Percentiles rank a stretch among this genome's conserved stretches.
Conservation (phyloP, 345 rosid species). For the Citrus australasica region DNA sequence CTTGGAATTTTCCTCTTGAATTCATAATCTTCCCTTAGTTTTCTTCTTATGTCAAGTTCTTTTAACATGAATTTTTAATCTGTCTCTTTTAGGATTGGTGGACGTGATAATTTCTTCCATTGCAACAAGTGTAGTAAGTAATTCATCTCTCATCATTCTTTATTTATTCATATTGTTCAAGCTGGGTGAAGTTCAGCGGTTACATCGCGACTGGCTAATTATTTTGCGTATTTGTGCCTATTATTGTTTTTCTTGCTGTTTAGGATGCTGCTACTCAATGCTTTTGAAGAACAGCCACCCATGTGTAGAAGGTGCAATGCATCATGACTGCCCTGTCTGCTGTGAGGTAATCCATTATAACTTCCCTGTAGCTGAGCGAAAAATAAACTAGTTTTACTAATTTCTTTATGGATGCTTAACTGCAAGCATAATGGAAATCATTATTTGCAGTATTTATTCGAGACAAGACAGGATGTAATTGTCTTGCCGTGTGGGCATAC, state of each 20-base stretch:
- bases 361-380: background rate
- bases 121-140: slow-evolving; percentile 84
- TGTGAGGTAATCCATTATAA: slow-evolving; percentile 59
- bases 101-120: slow-evolving; percentile 82
- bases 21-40: background rate
- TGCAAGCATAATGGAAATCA: background rate
- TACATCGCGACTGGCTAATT: background rate
- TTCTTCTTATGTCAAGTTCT: background rate
- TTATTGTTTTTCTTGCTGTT: background rate
- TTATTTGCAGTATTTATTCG: slow-evolving; percentile 66
- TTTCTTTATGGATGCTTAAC: background rate
- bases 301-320: slow-evolving; percentile 99
- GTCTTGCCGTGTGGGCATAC: slow-evolving; percentile 91
- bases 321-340: slow-evolving; percentile 89
- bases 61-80: slow-evolving; percentile 2
- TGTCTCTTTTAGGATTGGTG: slow-evolving; percentile 60
- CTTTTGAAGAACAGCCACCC: slow-evolving; percentile 69
- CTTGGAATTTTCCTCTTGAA: background rate
- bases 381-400: background rate
- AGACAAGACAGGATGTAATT: slow-evolving; percentile 64
- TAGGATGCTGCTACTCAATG: slow-evolving; percentile 88
- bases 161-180: background rate
- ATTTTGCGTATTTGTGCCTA: background rate
- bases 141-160: background rate
- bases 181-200: background rate